These are phyloP conservation scores for Rugosomyces carneus DNA, from an alignment of 1,284 basidiomycete species.

Conservation along the genomic window DNA sequence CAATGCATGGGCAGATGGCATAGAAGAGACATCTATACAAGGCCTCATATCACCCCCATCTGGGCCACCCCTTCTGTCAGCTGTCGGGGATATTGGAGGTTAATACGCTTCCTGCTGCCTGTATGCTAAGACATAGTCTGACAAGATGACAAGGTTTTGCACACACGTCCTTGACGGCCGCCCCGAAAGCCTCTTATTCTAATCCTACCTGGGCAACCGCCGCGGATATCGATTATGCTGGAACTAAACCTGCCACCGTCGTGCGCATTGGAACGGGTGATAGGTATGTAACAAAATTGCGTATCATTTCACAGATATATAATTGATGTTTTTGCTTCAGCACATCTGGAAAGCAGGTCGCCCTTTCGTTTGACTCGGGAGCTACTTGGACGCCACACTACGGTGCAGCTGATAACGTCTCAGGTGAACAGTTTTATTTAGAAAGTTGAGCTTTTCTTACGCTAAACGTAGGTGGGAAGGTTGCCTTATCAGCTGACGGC, in stretches of 20 bases:
- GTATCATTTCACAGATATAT: not conserved
- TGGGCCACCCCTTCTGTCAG: slow-evolving; percentile 47
- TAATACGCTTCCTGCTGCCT: slow-evolving; percentile 3
- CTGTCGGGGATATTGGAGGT: slow-evolving; percentile 53
- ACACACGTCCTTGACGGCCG: slow-evolving; percentile 40
- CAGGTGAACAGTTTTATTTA: slow-evolving; percentile 21
- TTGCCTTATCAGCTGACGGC: slow-evolving; percentile 52
- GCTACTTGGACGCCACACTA: slow-evolving; percentile 48
- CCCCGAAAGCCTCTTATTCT: slow-evolving; percentile 36
- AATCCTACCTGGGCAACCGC: slow-evolving; percentile 48
- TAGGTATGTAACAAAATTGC: slow-evolving; percentile 24
- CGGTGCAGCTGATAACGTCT: slow-evolving; percentile 44
- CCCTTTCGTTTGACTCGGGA: slow-evolving; percentile 49
- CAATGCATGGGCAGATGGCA: slow-evolving; percentile 53
- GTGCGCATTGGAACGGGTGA: slow-evolving; percentile 48
- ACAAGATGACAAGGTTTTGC: slow-evolving; percentile 34
- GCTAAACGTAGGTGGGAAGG: slow-evolving; percentile 39
- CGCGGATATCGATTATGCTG: slow-evolving; percentile 54
- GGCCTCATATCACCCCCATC: slow-evolving; percentile 48
- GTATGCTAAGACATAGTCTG: not conserved
- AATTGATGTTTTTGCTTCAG: slow-evolving; percentile 21
- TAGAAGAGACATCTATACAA: slow-evolving; percentile 57
- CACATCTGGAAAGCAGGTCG: slow-evolving; percentile 46
- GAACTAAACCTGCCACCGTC: slow-evolving; percentile 45
- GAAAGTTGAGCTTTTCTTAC: not conserved